phyloP scores from a whole-genome alignment of 208 protist genomes.

The Jaenimonas drosophilae region DNA sequence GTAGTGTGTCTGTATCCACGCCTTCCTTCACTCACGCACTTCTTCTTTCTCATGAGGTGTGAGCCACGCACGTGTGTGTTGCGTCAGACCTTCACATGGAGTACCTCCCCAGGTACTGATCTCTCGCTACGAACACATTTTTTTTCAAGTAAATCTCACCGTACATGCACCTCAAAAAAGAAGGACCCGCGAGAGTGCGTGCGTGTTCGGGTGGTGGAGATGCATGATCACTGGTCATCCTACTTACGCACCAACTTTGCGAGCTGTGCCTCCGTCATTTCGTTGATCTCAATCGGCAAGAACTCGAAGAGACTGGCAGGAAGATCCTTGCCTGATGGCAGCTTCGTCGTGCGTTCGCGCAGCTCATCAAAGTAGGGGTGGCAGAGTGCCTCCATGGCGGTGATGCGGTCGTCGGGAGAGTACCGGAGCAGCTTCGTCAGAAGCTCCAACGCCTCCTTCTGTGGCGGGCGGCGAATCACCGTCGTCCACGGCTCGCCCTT shows the following conservation, averaged over 20 bases:
- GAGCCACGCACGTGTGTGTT: too few relatives aligned
- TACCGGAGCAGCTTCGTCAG: constrained; percentile 92
- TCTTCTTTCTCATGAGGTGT: constrained; percentile 14
- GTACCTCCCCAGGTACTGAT: too few relatives aligned
- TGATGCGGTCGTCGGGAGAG: constrained; percentile 80
- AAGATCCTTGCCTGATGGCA: constrained; percentile 59
- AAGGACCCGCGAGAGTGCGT: too few relatives aligned
- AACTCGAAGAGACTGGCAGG: constrained; percentile 63
- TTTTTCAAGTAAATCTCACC: too few relatives aligned
- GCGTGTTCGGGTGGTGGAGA: too few relatives aligned
- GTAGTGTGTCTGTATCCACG: too few relatives aligned
- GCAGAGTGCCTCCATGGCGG: constrained; percentile 86
- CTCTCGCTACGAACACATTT: too few relatives aligned
- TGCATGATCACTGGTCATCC: too few relatives aligned
- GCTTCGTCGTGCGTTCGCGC: constrained; percentile 50
- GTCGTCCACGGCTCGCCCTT: constrained; percentile 43
- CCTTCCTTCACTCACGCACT: too few relatives aligned
- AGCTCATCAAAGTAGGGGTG: constrained; percentile 99
- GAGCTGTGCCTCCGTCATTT: constrained; percentile 52
- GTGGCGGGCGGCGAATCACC: constrained; percentile 42
- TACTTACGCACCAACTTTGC: constrained; percentile 21
- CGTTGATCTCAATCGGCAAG: constrained; percentile 42
- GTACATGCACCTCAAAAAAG: too few relatives aligned
- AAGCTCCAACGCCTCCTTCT: constrained; percentile 88
- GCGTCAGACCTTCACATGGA: too few relatives aligned